Evolutionary conservation across 371 early-diverging fungal genomes (phyloP).

Genomic region (Dinochytrium kinnereticum): DNA sequence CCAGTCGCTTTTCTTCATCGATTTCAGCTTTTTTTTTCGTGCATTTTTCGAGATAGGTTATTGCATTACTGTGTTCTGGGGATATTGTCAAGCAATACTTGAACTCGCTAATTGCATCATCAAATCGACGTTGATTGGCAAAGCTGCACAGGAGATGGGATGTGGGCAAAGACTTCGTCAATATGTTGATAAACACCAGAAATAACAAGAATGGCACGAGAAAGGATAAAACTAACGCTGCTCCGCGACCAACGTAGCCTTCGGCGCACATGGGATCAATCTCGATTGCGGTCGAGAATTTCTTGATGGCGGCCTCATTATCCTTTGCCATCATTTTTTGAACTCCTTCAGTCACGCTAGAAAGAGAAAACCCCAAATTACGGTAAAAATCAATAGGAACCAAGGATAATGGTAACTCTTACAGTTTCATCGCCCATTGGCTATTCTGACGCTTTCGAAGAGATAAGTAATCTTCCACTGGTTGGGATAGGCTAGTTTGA

Average conservation of each 20-base stretch:
- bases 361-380: neutral
- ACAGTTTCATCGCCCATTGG: slow-evolving; percentile 38
- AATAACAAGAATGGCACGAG: neutral
- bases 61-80: slow-evolving; percentile 45
- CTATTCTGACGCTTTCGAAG: slow-evolving; percentile 40
- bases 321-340: slow-evolving; percentile 35
- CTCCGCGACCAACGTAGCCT: slow-evolving; percentile 50
- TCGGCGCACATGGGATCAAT: slow-evolving; percentile 48
- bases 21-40: slow-evolving; percentile 24
- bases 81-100: slow-evolving; percentile 37
- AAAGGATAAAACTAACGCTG: slow-evolving; percentile 34
- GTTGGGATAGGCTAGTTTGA: too few species aligned
- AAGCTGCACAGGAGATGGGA: slow-evolving; percentile 7
- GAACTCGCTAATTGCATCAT: slow-evolving; percentile 47
- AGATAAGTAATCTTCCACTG: slow-evolving; percentile 32
- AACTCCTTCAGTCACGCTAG: slow-evolving; percentile 45
- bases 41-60: slow-evolving; percentile 37
- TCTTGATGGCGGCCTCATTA: slow-evolving; percentile 37
- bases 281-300: slow-evolving; percentile 49
- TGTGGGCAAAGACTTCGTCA: too few species aligned
- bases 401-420: too few species aligned
- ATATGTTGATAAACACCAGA: too few species aligned
- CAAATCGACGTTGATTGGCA: slow-evolving; percentile 40
- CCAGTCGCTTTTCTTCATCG: neutral
- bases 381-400: slow-evolving; percentile 1